phyloP scores from a whole-genome alignment of 1,284 basidiomycete species.

The Megacollybia platyphylla region DNA sequence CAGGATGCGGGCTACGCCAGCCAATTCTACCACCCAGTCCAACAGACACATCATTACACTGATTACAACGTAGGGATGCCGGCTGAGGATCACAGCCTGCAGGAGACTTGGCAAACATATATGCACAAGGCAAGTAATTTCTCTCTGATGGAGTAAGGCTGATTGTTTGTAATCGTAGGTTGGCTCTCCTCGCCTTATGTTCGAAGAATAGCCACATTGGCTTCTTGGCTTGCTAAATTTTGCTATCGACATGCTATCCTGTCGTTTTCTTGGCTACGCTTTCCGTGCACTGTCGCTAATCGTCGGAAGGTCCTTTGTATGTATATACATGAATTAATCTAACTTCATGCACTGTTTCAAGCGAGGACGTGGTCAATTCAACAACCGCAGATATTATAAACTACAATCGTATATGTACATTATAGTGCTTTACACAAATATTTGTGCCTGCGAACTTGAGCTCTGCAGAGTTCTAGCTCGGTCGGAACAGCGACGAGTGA shows the following conservation, averaged over 20 bases:
- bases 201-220: constrained; percentile 1
- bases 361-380: neutral
- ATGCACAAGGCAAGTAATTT: constrained; percentile 28
- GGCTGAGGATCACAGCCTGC: constrained; percentile 34
- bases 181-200: constrained; percentile 5
- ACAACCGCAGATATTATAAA: neutral
- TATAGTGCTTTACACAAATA: constrained; percentile 60
- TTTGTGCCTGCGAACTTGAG: constrained; percentile 65
- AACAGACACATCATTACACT: constrained; percentile 18
- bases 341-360: neutral
- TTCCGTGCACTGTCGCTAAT: neutral
- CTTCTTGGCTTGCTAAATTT: neutral
- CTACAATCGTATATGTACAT: constrained; percentile 5
- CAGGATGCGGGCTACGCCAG: neutral
- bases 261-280: neutral
- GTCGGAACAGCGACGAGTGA: constrained; percentile 74
- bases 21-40: constrained; percentile 4
- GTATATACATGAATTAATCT: neutral
- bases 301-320: neutral
- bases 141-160: neutral
- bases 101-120: constrained; percentile 48
- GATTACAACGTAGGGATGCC: constrained; percentile 29
- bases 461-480: constrained; percentile 68
- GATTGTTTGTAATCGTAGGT: constrained; percentile 2
- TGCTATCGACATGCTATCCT: neutral